Evolutionary conservation across 805 yeast genomes (phyloP).

Genomic region (Teunomyces funiuensis): DNA sequence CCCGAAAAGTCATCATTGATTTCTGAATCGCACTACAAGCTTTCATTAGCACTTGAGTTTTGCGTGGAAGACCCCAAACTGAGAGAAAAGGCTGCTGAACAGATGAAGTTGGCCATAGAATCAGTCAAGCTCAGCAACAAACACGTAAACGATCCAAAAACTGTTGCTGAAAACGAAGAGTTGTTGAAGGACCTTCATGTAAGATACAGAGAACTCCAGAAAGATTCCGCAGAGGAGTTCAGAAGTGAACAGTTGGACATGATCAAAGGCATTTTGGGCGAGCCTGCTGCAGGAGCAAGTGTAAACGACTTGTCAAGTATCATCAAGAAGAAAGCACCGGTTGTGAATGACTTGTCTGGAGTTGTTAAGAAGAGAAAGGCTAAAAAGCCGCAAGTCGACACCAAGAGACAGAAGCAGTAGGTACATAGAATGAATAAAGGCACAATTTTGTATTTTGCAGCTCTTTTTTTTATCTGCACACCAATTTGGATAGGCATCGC

Average conservation of each 20-base stretch:
- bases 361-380: slow-evolving; percentile 54
- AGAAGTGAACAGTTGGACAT: slow-evolving; percentile 52
- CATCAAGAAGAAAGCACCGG: slow-evolving; percentile 50
- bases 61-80: slow-evolving; percentile 50
- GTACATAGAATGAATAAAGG: neutral
- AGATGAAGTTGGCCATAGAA: slow-evolving; percentile 52
- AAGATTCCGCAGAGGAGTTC: slow-evolving; percentile 49
- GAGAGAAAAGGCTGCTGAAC: slow-evolving; percentile 51
- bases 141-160: slow-evolving; percentile 40
- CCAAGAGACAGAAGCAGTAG: slow-evolving; percentile 3
- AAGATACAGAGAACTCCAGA: slow-evolving; percentile 54
- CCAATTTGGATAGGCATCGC: slow-evolving; percentile 4
- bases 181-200: slow-evolving; percentile 56
- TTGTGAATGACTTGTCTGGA: slow-evolving; percentile 13
- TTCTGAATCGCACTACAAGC: slow-evolving; percentile 78
- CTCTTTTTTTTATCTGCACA: slow-evolving; percentile 1
- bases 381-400: slow-evolving; percentile 1
- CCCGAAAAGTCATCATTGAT: slow-evolving; percentile 54
- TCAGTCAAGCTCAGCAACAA: slow-evolving; percentile 40
- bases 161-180: slow-evolving; percentile 45
- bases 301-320: slow-evolving; percentile 64
- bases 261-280: slow-evolving; percentile 58
- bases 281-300: slow-evolving; percentile 23
- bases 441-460: neutral
- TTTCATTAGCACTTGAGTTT: slow-evolving; percentile 77